Evolutionary conservation across 768 basidiomycete genomes (phyloP), one percentile per base, ranked within the genome.

Genomic region (Termitomyces sp.): DNA sequence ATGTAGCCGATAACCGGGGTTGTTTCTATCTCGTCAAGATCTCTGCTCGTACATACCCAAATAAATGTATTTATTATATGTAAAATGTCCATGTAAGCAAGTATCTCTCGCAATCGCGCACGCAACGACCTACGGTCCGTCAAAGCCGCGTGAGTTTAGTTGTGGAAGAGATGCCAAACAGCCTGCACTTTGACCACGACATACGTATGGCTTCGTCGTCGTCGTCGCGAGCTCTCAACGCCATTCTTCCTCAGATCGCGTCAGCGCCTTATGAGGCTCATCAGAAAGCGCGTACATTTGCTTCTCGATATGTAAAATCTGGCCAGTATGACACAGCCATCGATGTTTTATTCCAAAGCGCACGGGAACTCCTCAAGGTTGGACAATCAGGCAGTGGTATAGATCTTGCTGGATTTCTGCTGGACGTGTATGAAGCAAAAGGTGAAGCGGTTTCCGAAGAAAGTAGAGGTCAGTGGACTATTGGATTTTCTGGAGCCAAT

Each of bases 211-310:
- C 61, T 52, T 62, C 69, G 47, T 71, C 84, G 17, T 71, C 84
- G 17, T 85, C 86, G 34, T 71, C 84, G 30, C 79, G 81, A 58
- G 91, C 91, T 45, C 75, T 93, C 12, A 83, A 81, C 59, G 89
- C 88, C 10, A 91, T 89, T 61, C 74, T 88, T 56, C 91, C 84
- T 11, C 80, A 86, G 48, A 87, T 94, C 50, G 70, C 79, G 5
- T 76, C 77, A 10, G 82, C 86, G 10, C 91, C 94, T 35, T 97
- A 97, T 70, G 92, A 94, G 59, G 95, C 95, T 0, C 96, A 98
- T 64, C 95, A 98, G 71, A 98, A 98, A 72, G 93, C 94, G 10
- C 84, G 96, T 27, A 98, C 95, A 17, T 97, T 96, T 61, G 93
- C 93, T 5, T 86, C 94, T 3, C 81, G 95, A 64, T 92, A 92